Evolutionary conservation across 2,329 filamentous ascomycete genomes (phyloP).

Genomic region (Eurotiales sp.): DNA sequence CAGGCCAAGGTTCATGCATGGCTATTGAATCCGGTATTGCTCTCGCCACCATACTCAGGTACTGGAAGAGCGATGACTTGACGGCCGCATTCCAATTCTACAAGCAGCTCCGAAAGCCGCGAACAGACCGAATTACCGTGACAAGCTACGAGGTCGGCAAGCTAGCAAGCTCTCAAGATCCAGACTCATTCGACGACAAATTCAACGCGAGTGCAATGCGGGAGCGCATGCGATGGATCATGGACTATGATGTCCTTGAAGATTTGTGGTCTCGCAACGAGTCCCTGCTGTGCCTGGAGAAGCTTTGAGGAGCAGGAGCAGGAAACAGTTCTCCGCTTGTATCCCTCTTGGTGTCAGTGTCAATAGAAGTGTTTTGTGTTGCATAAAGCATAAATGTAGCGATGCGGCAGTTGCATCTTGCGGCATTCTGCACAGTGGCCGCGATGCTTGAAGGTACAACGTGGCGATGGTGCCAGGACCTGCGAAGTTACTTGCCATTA

Average conservation of each 20-base stretch:
- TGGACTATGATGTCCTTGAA: conserved; percentile 33
- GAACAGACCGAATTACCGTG: conserved; percentile 28
- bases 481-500: too few species aligned
- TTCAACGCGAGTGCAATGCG: conserved; percentile 26
- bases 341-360: too few species aligned
- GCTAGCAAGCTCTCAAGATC: conserved; percentile 31
- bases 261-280: conserved; percentile 25
- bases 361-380: too few species aligned
- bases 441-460: too few species aligned
- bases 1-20: conserved; percentile 33
- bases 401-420: too few species aligned
- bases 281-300: neutral
- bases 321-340: neutral
- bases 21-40: conserved; percentile 33
- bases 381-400: too few species aligned
- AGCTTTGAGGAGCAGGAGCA: neutral
- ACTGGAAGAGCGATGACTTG: conserved; percentile 20
- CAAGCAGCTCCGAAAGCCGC: conserved; percentile 32
- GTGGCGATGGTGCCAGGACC: too few species aligned
- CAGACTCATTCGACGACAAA: conserved; percentile 24
- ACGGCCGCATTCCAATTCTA: conserved; percentile 30
- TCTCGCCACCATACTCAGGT: conserved; percentile 26
- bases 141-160: conserved; percentile 27
- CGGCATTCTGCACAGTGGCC: too few species aligned
- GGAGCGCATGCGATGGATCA: conserved; percentile 36